These are phyloP conservation scores for Heterobasidion parviporum DNA, from an alignment of 1,284 basidiomycete species.

Conservation along the genomic window DNA sequence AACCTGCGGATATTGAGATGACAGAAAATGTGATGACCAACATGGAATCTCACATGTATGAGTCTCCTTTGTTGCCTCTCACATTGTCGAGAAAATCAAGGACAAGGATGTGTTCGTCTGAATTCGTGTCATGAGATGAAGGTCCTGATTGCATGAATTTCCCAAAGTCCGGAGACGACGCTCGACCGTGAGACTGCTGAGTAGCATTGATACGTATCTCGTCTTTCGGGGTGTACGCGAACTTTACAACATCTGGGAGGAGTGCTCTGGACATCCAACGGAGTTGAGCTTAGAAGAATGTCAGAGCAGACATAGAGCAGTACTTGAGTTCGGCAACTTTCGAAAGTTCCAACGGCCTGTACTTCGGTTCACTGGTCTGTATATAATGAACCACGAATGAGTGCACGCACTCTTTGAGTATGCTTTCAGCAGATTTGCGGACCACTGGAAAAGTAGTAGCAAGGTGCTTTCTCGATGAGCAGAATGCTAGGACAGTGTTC, in stretches of 20 bases:
- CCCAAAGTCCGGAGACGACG: constrained; percentile 30
- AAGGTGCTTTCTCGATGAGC: constrained; percentile 76
- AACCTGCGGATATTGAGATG: constrained; percentile 1
- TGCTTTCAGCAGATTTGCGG: constrained; percentile 68
- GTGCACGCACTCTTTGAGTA: constrained; percentile 57
- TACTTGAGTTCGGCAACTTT: constrained; percentile 84
- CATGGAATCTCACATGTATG: constrained; percentile 17
- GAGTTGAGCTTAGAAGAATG: not conserved
- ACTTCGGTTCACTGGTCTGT: constrained; percentile 2
- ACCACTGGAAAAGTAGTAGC: constrained; percentile 77
- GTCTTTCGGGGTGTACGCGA: constrained; percentile 72
- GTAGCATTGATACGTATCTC: constrained; percentile 37
- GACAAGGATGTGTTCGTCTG: constrained; percentile 62
- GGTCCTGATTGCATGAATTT: constrained; percentile 1
- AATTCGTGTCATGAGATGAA: constrained; percentile 17
- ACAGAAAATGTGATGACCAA: not conserved
- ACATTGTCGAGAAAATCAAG: constrained; percentile 64
- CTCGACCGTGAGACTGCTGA: constrained; percentile 9
- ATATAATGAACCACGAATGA: constrained; percentile 2
- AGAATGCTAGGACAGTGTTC: constrained; percentile 86
- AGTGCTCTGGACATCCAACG: constrained; percentile 45
- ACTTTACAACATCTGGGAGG: constrained; percentile 73
- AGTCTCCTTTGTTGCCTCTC: constrained; percentile 29
- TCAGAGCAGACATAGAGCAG: constrained; percentile 10
- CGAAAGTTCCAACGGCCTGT: constrained; percentile 70